Evolutionary conservation across 2,329 filamentous ascomycete genomes (phyloP).

Genomic region (Thelonectria rubi): DNA sequence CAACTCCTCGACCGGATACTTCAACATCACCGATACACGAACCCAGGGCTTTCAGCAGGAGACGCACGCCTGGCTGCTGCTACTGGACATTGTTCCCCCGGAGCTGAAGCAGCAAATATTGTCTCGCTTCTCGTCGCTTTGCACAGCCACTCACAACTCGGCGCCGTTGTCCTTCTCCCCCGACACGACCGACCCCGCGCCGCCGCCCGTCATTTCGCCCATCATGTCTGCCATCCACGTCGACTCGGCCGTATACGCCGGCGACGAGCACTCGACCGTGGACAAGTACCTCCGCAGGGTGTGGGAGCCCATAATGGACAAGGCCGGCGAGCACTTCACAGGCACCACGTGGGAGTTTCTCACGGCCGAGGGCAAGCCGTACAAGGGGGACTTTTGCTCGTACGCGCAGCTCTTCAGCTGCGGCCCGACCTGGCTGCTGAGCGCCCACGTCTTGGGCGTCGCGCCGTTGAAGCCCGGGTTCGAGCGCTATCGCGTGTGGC

Average conservation of each 20-base stretch:
- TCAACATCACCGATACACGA: constrained; percentile 10
- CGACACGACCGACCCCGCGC: not conserved
- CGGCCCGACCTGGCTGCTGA: constrained; percentile 8
- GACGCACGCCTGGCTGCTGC: constrained; percentile 1
- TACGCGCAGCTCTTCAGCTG: constrained; percentile 11
- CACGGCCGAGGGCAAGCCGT: constrained; percentile 9
- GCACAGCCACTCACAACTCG: constrained; percentile 10
- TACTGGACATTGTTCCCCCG: not conserved
- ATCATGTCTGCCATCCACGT: constrained; percentile 14
- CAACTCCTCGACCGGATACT: constrained; percentile 5
- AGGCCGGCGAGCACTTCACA: constrained; percentile 12
- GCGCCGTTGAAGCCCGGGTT: constrained; percentile 3
- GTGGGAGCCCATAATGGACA: constrained; percentile 11
- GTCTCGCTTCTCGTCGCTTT: constrained; percentile 1
- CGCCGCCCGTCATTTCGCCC: constrained; percentile 10
- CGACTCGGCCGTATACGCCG: not conserved
- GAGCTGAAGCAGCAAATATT: not conserved
- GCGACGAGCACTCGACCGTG: not conserved
- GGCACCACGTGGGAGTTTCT: constrained; percentile 13
- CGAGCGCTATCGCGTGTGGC: constrained; percentile 3
- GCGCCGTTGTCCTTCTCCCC: constrained; percentile 12
- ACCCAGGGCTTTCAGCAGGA: constrained; percentile 6
- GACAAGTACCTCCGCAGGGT: constrained; percentile 7
- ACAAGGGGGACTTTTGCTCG: constrained; percentile 9
- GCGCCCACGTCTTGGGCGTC: constrained; percentile 7